Conservation (phyloP, 2,329 filamentous ascomycete species). For the Fusarium odoratissimum region DNA sequence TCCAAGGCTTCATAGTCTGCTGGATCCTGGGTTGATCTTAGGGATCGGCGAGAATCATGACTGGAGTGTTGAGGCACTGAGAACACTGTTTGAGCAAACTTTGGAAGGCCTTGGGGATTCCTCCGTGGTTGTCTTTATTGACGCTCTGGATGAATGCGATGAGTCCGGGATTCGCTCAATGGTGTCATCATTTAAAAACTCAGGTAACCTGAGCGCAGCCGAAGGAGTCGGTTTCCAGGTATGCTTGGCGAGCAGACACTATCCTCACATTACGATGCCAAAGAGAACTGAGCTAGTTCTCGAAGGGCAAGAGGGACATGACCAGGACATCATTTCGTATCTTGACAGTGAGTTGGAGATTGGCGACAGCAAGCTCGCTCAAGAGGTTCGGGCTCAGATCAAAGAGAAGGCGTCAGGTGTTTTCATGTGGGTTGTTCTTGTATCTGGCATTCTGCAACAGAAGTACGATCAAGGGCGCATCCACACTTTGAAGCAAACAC, state of each 20-base stretch:
- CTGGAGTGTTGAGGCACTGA: neutral
- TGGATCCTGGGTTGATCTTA: slow-evolving; percentile 36
- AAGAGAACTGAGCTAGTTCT: slow-evolving; percentile 44
- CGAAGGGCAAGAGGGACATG: slow-evolving; percentile 44
- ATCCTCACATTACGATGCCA: slow-evolving; percentile 54
- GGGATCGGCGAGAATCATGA: neutral
- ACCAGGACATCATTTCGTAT: slow-evolving; percentile 43
- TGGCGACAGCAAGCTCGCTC: neutral
- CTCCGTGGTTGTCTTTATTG: slow-evolving; percentile 41
- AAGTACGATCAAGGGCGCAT: slow-evolving; percentile 47
- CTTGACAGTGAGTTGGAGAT: slow-evolving; percentile 19
- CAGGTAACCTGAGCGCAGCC: slow-evolving; percentile 46
- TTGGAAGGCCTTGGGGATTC: neutral
- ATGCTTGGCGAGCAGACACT: slow-evolving; percentile 61
- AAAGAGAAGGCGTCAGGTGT: slow-evolving; percentile 53
- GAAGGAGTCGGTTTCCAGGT: slow-evolving; percentile 44
- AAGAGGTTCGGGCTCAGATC: slow-evolving; percentile 38
- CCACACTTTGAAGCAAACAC: slow-evolving; percentile 37
- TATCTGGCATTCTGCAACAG: slow-evolving; percentile 53
- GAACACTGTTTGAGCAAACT: neutral
- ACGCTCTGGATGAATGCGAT: slow-evolving; percentile 62
- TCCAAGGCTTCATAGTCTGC: slow-evolving; percentile 48
- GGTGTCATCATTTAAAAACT: slow-evolving; percentile 54
- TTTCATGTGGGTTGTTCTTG: slow-evolving; percentile 59
- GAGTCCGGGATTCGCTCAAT: slow-evolving; percentile 55